Evolutionary conservation across 1,139 yeast genomes (phyloP), one percentile per base, ranked within the genome.

Genomic region (Yamadazyma sp.): DNA sequence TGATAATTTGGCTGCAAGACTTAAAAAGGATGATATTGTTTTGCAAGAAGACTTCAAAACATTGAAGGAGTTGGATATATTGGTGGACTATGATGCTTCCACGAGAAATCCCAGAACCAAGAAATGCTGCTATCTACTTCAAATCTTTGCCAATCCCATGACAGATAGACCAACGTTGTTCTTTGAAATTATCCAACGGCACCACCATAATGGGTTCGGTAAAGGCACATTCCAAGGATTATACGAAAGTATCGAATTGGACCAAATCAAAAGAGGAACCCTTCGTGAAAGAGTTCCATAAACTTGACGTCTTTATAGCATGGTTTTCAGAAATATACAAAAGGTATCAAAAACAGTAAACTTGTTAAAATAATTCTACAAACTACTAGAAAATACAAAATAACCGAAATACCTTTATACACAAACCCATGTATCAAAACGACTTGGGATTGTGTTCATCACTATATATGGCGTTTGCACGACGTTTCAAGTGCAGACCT

Each of bases 171-270:
- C 96, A 18, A 86, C 95, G 0, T 70, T 86, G 33, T 87, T 87
- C 54, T 65, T 86, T 47, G 95, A 87, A 57, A 72, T 86, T 15
- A 87, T 87, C 46, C 94, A 87, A 59, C 73, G 95, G 45, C 71
- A 73, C 51, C 84, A 85, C 52, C 90, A 85, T 56, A 74, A 82
- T 44, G 96, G 96, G 1, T 87, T 87, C 62, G 96, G 95, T 0
- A 88, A 87, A 37, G 95, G 95, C 0, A 87, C 89, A 39, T 87
- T 87, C 64, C 83, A 79, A 55, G 86, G 92, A 0, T 64, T 87
- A 35, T 86, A 85, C 53, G 90, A 86, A 54, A 78, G 86, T 4
- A 80, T 87, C 42, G 96, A 86, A 56, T 65, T 62, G 42, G 86
- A 73, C 43, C 86, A 81, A 51, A 63, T 57, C 46, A 52, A 61